Percentiles rank a stretch among this genome's conserved stretches.
Evolutionary conservation across 345 rosid genomes (phyloP).

Genomic region (Bruguiera sexangula): DNA sequence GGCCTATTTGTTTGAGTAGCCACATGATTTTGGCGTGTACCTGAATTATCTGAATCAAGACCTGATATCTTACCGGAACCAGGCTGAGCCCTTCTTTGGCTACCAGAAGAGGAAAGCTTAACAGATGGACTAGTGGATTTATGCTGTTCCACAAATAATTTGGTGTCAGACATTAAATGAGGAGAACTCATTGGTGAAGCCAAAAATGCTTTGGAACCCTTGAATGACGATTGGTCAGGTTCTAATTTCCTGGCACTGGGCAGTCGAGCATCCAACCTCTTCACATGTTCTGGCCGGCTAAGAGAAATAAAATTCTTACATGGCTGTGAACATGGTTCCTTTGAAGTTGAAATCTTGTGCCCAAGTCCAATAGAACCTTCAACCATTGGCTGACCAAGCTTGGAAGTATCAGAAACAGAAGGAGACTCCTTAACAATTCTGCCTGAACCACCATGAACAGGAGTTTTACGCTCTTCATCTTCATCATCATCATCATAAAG

Average conservation of each 20-base stretch:
- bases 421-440: slow-evolving; percentile 33
- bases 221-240: slow-evolving; percentile 30
- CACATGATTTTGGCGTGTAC: slow-evolving; percentile 42
- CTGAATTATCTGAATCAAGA: slow-evolving; percentile 34
- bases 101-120: slow-evolving; percentile 37
- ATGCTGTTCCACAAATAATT: slow-evolving; percentile 39
- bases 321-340: slow-evolving; percentile 31
- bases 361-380: slow-evolving; percentile 32
- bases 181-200: slow-evolving; percentile 61
- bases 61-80: slow-evolving; percentile 39
- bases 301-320: slow-evolving; percentile 33
- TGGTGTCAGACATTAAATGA: slow-evolving; percentile 7
- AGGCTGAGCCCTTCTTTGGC: slow-evolving; percentile 44
- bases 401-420: slow-evolving; percentile 30
- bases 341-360: slow-evolving; percentile 18
- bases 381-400: slow-evolving; percentile 31
- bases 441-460: slow-evolving; percentile 59
- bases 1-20: slow-evolving; percentile 43
- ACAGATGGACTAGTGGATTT: slow-evolving; percentile 38
- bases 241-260: slow-evolving; percentile 40
- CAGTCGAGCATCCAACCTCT: slow-evolving; percentile 29
- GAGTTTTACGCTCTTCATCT: slow-evolving; percentile 73
- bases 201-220: slow-evolving; percentile 36
- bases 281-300: slow-evolving; percentile 22
- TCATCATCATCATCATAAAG: slow-evolving; percentile 61